These are phyloP conservation scores for Penicillium paxilli DNA, from an alignment of 495 filamentous ascomycete species.

Conservation along the genomic window DNA sequence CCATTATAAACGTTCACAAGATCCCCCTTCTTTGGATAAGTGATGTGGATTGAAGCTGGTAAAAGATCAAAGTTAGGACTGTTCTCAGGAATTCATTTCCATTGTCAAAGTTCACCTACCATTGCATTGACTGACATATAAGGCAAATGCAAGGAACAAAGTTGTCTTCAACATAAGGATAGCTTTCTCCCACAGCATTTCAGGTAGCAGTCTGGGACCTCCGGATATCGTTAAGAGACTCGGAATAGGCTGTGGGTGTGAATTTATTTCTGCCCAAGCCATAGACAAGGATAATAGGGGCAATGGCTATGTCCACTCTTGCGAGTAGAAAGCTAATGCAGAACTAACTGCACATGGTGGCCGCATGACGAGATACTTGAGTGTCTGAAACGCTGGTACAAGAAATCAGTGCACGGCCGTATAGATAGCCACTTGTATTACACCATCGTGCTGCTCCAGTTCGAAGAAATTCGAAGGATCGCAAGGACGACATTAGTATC, in stretches of 20 bases:
- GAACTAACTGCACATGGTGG: too few species aligned
- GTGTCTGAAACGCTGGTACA: too few species aligned
- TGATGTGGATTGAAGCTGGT: slow-evolving; percentile 1
- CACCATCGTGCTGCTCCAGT: not conserved
- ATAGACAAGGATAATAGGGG: not conserved
- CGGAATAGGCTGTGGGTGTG: not conserved
- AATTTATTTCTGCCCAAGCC: not conserved
- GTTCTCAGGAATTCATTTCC: not conserved
- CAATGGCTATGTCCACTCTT: not conserved
- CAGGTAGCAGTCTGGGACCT: not conserved
- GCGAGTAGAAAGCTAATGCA: not conserved
- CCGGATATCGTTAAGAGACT: not conserved
- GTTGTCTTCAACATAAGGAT: not conserved
- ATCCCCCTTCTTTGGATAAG: not conserved
- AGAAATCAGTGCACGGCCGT: too few species aligned
- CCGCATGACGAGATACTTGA: too few species aligned
- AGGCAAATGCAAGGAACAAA: not conserved
- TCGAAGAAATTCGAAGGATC: not conserved
- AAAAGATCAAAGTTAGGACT: slow-evolving; percentile 2
- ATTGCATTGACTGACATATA: slow-evolving; percentile 2
- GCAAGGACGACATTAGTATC: not conserved
- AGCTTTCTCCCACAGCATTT: not conserved
- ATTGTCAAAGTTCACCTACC: not conserved
- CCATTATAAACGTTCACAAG: slow-evolving; percentile 4
- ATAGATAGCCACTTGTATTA: not conserved